Base-by-base conservation (phyloP, 371 early-diverging fungal species). In the Mortierella sp. region DNA sequence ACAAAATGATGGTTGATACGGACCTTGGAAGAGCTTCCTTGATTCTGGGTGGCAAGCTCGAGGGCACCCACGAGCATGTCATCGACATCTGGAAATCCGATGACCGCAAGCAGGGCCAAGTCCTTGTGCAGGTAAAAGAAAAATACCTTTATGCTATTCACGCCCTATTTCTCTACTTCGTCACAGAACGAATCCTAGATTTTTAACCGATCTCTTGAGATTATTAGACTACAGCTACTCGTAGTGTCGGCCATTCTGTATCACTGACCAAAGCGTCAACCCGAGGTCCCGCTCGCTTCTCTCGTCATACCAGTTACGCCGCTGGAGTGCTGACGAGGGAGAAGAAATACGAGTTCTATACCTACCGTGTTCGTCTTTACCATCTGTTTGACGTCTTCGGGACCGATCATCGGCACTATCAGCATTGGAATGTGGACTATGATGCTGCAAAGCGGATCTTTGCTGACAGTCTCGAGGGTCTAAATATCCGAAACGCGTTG, bases 281-380 rank as follows among this genome's bases (percentile, higher is more conserved):
- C 9, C 43, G 43, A 6, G 78, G 78, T 8, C 78, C 78, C 2
- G 65, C 44, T 3, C 70, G 62, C 12, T 76, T 37, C 66, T 76
- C 78, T 19, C 78, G 78, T 37, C 78, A 76, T 30, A 76, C 78
- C 24, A 76, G 78, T 55, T 76, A 76, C 28, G 78, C 78, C 21
- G 78, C 78, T 3, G 78, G 78, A 15, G 50, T 70, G 14, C 53
- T 76, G 55, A 76, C 70, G 0, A 31, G 58, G 6, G 78, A 76
- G 51, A 65, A 39, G 31, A 69, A 70, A 47, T 58, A 34, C 41
- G 70, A 69, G 48, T 76, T 76, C 43, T 70, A 76, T 50, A 60
- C 66, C 6, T 76, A 76, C 51, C 70, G 78, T 9, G 15, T 65
- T 30, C 78, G 70, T 43, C 62, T 76, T 15, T 64, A 76, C 46